Conservation (phyloP, 75 land plant species). For the Sequoia sempervirens region DNA sequence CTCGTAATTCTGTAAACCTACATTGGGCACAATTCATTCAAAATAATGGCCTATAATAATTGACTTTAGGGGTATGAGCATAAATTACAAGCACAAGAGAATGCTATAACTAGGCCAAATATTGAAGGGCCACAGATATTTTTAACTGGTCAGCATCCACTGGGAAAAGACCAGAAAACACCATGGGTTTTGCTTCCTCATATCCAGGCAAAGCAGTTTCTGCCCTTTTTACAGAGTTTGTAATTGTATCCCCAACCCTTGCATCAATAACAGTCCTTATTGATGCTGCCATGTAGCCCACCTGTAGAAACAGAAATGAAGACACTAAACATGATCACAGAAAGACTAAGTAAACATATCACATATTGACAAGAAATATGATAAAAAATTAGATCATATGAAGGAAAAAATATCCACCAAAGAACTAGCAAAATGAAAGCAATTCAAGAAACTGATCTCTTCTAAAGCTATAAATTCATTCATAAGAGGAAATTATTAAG, state of each 20-base stretch:
- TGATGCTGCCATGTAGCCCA: slow-evolving; percentile 95
- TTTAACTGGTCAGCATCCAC: slow-evolving; percentile 92
- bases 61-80: not conserved
- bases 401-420: not conserved
- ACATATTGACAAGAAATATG: not conserved
- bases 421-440: not conserved
- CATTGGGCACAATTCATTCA: not conserved
- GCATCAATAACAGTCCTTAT: slow-evolving; percentile 98
- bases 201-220: slow-evolving; percentile 79
- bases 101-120: not conserved
- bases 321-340: not conserved
- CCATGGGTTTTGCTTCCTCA: slow-evolving; percentile 94
- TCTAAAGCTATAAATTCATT: not conserved
- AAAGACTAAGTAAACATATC: not conserved
- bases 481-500: not conserved
- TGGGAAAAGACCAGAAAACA: slow-evolving; percentile 97
- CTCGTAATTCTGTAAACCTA: slow-evolving; percentile 88
- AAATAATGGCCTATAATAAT: not conserved
- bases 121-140: not conserved
- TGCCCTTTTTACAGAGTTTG: slow-evolving; percentile 67
- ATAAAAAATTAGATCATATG: not conserved
- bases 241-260: slow-evolving; percentile 97
- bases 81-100: not conserved
- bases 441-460: not conserved
- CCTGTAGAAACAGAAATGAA: slow-evolving; percentile 32